phyloP scores from a whole-genome alignment of 2,329 filamentous ascomycete species.

The Fusarium lateritium region DNA sequence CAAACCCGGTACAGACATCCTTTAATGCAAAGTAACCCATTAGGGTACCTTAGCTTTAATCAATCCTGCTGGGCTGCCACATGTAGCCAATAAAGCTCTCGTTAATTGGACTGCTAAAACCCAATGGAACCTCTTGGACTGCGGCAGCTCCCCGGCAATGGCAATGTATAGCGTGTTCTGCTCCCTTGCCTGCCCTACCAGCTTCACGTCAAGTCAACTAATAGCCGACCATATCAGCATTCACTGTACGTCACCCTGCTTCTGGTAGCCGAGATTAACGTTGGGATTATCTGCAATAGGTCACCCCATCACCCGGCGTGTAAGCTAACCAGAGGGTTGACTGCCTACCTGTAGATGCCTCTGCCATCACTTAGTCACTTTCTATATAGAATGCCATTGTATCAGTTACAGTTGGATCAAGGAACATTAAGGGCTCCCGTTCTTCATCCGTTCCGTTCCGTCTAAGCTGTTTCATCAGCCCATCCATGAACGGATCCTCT shows the following conservation, averaged over 20 bases:
- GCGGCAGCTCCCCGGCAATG: not conserved
- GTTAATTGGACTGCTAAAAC: conserved; percentile 1
- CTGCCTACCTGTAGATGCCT: too few species aligned
- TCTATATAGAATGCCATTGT: not conserved
- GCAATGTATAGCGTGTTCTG: conserved; percentile 11
- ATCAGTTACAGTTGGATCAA: conserved; percentile 9
- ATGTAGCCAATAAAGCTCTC: not conserved
- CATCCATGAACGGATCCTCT: conserved; percentile 4
- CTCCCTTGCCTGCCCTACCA: conserved; percentile 1
- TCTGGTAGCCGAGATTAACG: conserved; percentile 17
- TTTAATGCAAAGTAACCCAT: conserved; percentile 19
- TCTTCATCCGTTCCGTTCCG: conserved; percentile 21
- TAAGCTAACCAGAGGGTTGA: not conserved
- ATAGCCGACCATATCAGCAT: conserved; percentile 6
- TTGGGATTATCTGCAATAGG: conserved; percentile 1
- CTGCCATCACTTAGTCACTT: conserved; percentile 7
- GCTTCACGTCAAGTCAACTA: conserved; percentile 1
- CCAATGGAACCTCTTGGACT: conserved; percentile 1
- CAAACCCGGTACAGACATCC: conserved; percentile 12
- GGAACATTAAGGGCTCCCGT: conserved; percentile 18
- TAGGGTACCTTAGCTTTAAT: conserved; percentile 6
- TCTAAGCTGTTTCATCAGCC: conserved; percentile 29
- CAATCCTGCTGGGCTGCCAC: conserved; percentile 17
- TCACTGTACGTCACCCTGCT: conserved; percentile 1
- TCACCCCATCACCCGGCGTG: conserved; percentile 11